Evolutionary conservation across 768 basidiomycete genomes (phyloP).

Genomic region (Exidia glandulosa): DNA sequence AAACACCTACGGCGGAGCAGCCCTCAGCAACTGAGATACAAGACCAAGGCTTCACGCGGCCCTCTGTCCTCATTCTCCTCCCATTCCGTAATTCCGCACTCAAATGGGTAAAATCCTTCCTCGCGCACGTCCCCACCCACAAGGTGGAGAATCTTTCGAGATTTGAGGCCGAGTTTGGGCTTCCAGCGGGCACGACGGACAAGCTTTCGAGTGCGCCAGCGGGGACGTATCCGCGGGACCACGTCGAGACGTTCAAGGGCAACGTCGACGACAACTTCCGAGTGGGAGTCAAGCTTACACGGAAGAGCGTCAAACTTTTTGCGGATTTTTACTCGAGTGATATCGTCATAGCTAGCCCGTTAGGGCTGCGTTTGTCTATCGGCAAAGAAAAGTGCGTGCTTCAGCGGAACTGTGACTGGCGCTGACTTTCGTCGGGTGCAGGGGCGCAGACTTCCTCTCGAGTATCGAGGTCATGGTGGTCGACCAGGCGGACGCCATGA

Average conservation of each 20-base stretch:
- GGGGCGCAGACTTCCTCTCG: conserved; percentile 82
- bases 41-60: conserved; percentile 97
- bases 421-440: conserved; percentile 18
- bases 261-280: conserved; percentile 95
- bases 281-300: conserved; percentile 83
- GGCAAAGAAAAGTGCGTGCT: conserved; percentile 87
- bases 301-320: conserved; percentile 86
- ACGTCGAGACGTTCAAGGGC: conserved; percentile 90
- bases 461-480: conserved; percentile 87
- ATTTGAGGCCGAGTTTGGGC: conserved; percentile 70
- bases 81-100: conserved; percentile 88
- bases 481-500: conserved; percentile 85
- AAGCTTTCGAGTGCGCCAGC: conserved; percentile 64
- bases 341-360: conserved; percentile 84
- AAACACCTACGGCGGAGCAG: conserved; percentile 38
- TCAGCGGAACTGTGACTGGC: not conserved
- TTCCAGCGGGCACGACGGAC: conserved; percentile 71
- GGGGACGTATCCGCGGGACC: conserved; percentile 76
- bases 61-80: conserved; percentile 82
- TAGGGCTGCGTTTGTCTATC: conserved; percentile 81
- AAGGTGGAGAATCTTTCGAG: conserved; percentile 85
- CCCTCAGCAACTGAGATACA: conserved; percentile 61
- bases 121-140: conserved; percentile 61
- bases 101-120: conserved; percentile 72
- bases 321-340: conserved; percentile 86